Base-by-base conservation (phyloP, 2,329 filamentous ascomycete genomes). In the Apiospora marii region DNA sequence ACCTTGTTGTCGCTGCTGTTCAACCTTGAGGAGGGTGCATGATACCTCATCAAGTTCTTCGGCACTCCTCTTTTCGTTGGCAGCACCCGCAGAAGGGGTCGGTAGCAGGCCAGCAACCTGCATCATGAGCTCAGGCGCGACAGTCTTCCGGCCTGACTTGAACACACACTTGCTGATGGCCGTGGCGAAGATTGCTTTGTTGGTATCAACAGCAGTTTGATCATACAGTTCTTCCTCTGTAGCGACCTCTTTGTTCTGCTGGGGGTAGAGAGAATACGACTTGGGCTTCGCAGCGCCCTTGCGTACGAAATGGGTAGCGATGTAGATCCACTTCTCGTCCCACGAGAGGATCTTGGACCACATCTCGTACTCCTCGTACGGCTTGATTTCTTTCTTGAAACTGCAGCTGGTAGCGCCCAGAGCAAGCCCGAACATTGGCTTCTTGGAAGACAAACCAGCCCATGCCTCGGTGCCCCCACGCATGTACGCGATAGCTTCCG, bases 101-200 rank as follows among this genome's bases (percentile, higher is more conserved):
- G 92, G 92, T 34, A 94, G 81, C 75, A 93, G 85, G 4, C 89
- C 88, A 30, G 88, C 89, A 51, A 89, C 84, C 58, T 86, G 82
- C 27, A 94, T 81, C 70, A 92, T 88, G 68, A 88, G 83, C 77
- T 91, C 91, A 0, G 92, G 91, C 16, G 89, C 85, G 8, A 94
- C 87, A 0, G 92, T 94, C 75, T 92, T 84, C 24, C 92, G 84
- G 1, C 88, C 89, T 75, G 87, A 86, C 79, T 91, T 91, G 75
- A 89, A 86, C 8, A 90, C 89, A 75, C 90, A 91, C 80, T 90
- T 90, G 76, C 85, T 87, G 67, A 90, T 75, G 0, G 85, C 86
- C 3, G 86, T 86, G 0, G 89, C 89, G 58, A 87, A 84, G 34
- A 90, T 75, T n/a, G 76, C 71, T 24, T 74, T 76, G 2, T 75